A percentile compares a stretch with the other conserved stretches of the same genome.
Evolutionary conservation across 2,329 filamentous ascomycete species (phyloP).

Genomic region (Mollisia scopiformis): DNA sequence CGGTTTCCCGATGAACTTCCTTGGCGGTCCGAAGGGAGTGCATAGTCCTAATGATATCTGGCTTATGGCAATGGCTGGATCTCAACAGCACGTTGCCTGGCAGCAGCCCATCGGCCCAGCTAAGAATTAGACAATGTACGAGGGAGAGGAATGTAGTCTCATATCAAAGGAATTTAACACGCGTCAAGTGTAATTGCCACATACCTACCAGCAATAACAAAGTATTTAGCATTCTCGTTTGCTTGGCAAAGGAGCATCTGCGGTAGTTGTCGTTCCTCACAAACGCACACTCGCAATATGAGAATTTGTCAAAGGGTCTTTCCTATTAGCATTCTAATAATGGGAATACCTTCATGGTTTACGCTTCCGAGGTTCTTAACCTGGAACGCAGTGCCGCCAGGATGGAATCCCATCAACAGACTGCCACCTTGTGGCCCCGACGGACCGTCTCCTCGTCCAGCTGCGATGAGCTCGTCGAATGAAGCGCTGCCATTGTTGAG

Average conservation of each 20-base stretch:
- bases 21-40: constrained; percentile 48
- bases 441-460: neutral
- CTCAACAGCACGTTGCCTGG: constrained; percentile 53
- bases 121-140: constrained; percentile 5
- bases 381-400: neutral
- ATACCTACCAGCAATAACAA: neutral
- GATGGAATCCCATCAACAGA: neutral
- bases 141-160: neutral
- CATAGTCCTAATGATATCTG: constrained; percentile 37
- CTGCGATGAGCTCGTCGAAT: neutral
- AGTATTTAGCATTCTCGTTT: neutral
- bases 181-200: neutral
- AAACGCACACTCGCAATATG: neutral
- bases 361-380: neutral
- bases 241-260: neutral
- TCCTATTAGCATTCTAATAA: neutral
- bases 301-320: neutral
- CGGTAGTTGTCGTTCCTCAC: neutral
- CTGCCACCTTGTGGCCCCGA: neutral
- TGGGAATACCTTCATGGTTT: neutral
- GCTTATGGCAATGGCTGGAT: constrained; percentile 44
- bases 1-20: constrained; percentile 68
- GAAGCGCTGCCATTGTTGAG: neutral
- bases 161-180: neutral
- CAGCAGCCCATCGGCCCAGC: constrained; percentile 23